phyloP scores from a whole-genome alignment of 2,329 filamentous ascomycete species.

The Penicillium occitanis region DNA sequence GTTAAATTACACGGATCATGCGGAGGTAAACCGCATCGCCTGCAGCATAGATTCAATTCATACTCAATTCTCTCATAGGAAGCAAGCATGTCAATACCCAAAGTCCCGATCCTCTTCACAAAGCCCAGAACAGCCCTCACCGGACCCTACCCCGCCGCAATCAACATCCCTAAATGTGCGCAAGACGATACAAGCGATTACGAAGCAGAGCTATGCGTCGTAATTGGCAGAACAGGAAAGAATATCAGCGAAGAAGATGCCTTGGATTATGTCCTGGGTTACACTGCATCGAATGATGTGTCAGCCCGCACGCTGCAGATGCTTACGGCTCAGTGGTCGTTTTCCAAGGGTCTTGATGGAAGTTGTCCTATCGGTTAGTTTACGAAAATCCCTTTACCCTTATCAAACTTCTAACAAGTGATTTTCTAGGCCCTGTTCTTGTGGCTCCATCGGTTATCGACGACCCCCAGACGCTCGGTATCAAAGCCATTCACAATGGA shows the following conservation, averaged over 20 bases:
- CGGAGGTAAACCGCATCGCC: slow-evolving; percentile 24
- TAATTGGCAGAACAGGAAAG: slow-evolving; percentile 53
- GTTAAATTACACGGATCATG: slow-evolving; percentile 34
- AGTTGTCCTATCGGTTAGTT: not conserved
- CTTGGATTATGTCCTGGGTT: slow-evolving; percentile 56
- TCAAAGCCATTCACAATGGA: not conserved
- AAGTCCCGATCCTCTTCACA: slow-evolving; percentile 33
- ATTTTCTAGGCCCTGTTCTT: not conserved
- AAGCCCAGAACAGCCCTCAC: slow-evolving; percentile 32
- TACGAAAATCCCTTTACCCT: not conserved
- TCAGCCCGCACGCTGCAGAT: not conserved
- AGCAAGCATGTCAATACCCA: slow-evolving; percentile 29
- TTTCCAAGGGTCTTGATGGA: not conserved
- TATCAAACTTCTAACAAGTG: not conserved
- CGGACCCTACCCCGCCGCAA: slow-evolving; percentile 29
- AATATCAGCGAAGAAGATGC: slow-evolving; percentile 48
- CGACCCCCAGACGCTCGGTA: not conserved
- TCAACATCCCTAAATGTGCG: slow-evolving; percentile 33
- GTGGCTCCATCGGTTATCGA: not conserved
- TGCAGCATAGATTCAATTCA: not conserved
- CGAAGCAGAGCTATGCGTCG: slow-evolving; percentile 55
- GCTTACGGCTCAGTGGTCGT: not conserved
- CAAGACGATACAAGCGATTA: slow-evolving; percentile 35
- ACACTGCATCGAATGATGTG: slow-evolving; percentile 34
- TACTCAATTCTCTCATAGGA: slow-evolving; percentile 23